Evolutionary conservation across 2,329 filamentous ascomycete genomes (phyloP).

Genomic region (Botrytis porri): DNA sequence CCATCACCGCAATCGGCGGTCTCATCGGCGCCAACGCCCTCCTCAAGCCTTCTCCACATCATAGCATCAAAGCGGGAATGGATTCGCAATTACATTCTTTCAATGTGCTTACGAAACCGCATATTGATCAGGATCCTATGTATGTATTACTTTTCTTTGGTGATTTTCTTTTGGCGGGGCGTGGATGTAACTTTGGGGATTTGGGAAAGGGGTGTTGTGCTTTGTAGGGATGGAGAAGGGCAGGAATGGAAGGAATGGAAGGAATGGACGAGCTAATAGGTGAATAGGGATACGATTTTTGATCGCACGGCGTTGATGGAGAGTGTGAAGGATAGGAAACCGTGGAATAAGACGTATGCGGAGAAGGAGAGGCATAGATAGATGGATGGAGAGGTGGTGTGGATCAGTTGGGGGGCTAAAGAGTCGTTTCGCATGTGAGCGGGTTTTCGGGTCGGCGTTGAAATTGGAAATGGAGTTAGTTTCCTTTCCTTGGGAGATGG

Average conservation of each 20-base stretch:
- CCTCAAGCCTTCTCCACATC: slow-evolving; percentile 10
- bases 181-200: background rate
- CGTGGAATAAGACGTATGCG: slow-evolving; percentile 23
- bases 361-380: slow-evolving; percentile 21
- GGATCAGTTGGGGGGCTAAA: background rate
- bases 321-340: slow-evolving; percentile 21
- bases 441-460: background rate
- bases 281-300: slow-evolving; percentile 23
- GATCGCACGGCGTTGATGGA: slow-evolving; percentile 24
- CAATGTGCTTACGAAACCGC: slow-evolving; percentile 12
- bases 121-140: slow-evolving; percentile 9
- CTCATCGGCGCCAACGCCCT: slow-evolving; percentile 16
- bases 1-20: slow-evolving; percentile 3
- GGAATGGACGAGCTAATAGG: too few species aligned
- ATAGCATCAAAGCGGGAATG: slow-evolving; percentile 15
- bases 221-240: too few species aligned
- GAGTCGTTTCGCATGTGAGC: background rate
- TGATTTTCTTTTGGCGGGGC: background rate
- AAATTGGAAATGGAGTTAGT: background rate
- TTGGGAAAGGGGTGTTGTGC: background rate
- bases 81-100: slow-evolving; percentile 5
- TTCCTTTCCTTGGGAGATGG: background rate
- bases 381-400: too few species aligned
- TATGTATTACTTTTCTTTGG: slow-evolving; percentile 17
- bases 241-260: too few species aligned